Conservation (phyloP, 2,329 filamentous ascomycete species). For the Ceratocystis destructans region DNA sequence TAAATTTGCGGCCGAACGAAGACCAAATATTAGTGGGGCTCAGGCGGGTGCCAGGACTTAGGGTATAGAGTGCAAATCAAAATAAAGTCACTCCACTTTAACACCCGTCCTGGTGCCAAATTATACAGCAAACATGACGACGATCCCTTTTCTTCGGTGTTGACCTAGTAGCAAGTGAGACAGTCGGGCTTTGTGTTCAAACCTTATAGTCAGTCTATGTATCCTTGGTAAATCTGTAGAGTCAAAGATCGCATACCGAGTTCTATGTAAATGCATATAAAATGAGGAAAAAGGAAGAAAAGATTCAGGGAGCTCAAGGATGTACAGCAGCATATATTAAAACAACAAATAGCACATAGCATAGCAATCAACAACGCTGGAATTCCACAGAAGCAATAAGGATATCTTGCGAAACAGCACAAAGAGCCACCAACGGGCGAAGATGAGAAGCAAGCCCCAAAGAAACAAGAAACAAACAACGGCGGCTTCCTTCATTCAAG, state of each 20-base stretch:
- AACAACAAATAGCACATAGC: not conserved
- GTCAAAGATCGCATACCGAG: no score
- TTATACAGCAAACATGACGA: not conserved
- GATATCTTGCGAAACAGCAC: not conserved
- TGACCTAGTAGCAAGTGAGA: not conserved
- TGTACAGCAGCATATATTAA: not conserved
- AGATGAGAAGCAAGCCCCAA: not conserved
- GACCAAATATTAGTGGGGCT: not conserved
- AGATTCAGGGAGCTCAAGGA: no score
- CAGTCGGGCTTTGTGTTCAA: not conserved
- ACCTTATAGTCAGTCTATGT: no score
- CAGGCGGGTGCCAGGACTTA: not conserved
- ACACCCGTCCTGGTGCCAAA: not conserved
- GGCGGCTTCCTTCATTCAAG: not conserved
- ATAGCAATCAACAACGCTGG: no score
- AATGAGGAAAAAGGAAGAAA: no score
- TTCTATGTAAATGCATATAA: no score
- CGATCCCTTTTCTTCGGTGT: not conserved
- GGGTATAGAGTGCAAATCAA: not conserved
- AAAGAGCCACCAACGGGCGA: not conserved
- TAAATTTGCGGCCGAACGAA: constrained; percentile 10
- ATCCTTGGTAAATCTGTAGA: no score
- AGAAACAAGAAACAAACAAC: constrained; percentile 1
- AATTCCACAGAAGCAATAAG: constrained; percentile 3
- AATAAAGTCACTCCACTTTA: not conserved